These are phyloP conservation scores for Carex myosuroides DNA, from an alignment of 176 grass and related monocot genomes.

Conservation along the genomic window DNA sequence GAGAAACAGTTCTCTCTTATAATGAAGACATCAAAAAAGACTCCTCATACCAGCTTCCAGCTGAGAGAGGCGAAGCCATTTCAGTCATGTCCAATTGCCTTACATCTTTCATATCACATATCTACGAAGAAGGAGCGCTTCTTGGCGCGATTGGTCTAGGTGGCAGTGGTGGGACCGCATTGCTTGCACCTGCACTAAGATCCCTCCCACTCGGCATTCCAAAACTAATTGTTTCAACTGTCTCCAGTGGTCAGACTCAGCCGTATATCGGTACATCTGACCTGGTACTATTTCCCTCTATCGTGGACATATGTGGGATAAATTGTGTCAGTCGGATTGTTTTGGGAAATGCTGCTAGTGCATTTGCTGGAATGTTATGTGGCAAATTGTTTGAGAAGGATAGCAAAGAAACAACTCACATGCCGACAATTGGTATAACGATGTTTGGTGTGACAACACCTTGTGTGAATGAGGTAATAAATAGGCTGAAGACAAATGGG, in stretches of 20 bases:
- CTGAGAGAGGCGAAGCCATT: slow-evolving; percentile 77
- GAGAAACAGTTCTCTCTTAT: slow-evolving; percentile 57
- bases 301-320: slow-evolving; percentile 85
- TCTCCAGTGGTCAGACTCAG: slow-evolving; percentile 75
- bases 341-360: slow-evolving; percentile 72
- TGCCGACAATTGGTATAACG: slow-evolving; percentile 69
- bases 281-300: slow-evolving; percentile 72
- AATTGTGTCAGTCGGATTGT: slow-evolving; percentile 71
- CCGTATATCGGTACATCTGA: slow-evolving; percentile 78
- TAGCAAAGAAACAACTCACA: slow-evolving; percentile 36
- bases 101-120: slow-evolving; percentile 50
- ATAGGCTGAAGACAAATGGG: slow-evolving; percentile 65
- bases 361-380: slow-evolving; percentile 69
- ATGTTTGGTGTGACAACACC: slow-evolving; percentile 95
- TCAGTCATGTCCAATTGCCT: slow-evolving; percentile 53
- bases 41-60: slow-evolving; percentile 41
- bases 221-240: slow-evolving; percentile 83
- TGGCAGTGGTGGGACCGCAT: slow-evolving; percentile 80
- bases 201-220: slow-evolving; percentile 81
- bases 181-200: slow-evolving; percentile 71
- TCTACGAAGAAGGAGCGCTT: slow-evolving; percentile 42
- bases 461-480: slow-evolving; percentile 69
- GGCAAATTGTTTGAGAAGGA: slow-evolving; percentile 42
- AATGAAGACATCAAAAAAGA: slow-evolving; percentile 14
- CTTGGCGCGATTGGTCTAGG: slow-evolving; percentile 71